phyloP scores from a whole-genome alignment of 2,329 filamentous ascomycete genomes.

The Mollisia scopiformis region DNA sequence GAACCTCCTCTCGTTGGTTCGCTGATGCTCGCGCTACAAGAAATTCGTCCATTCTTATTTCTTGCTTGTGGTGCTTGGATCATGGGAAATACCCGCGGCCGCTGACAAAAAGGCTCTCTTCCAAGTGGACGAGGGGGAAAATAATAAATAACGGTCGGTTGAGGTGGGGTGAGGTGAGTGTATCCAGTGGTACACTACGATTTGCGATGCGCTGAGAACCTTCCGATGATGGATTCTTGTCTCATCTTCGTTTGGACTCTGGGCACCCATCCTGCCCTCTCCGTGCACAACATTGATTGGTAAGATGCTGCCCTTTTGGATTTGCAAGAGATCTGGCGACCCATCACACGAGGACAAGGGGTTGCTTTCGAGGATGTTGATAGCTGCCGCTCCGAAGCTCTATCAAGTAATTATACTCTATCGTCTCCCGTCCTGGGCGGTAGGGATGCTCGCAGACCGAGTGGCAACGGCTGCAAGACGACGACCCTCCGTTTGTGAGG shows the following conservation, averaged over 20 bases:
- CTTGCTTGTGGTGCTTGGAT: neutral
- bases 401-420: constrained; percentile 3
- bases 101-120: neutral
- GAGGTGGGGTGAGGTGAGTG: neutral
- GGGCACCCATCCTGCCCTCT: neutral
- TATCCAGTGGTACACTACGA: neutral
- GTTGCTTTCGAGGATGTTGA: neutral
- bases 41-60: no score
- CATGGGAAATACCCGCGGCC: neutral
- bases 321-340: neutral
- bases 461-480: constrained; percentile 1
- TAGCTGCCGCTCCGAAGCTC: neutral
- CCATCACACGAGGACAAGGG: no score
- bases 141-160: neutral
- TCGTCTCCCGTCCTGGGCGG: neutral
- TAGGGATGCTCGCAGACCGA: constrained; percentile 8
- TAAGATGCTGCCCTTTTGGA: neutral
- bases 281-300: neutral
- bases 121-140: neutral
- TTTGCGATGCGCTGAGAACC: neutral
- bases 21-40: neutral
- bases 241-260: constrained; percentile 15
- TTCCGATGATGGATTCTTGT: constrained; percentile 3
- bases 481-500: neutral
- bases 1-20: neutral